A percentile compares a stretch with the other conserved stretches of the same genome.
Conservation (phyloP, 1,139 yeast species). For the Kurtzmaniella quercitrusa region DNA sequence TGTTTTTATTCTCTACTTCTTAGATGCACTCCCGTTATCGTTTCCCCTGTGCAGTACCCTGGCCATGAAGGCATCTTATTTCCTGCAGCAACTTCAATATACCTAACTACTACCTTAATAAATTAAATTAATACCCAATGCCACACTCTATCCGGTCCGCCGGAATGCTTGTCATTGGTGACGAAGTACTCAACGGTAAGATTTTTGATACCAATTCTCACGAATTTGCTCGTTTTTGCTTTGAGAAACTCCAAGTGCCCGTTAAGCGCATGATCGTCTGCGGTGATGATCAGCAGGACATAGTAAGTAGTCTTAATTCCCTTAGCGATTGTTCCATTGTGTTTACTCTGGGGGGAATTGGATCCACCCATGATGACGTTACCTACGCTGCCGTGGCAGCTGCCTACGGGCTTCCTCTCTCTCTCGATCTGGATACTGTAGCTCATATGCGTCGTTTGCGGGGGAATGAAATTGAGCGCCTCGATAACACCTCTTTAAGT, state of each 20-base stretch:
- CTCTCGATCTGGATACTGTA: conserved; percentile 54
- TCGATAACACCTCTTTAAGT: conserved; percentile 41
- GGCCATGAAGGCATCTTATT: no score
- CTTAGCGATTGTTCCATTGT: conserved; percentile 58
- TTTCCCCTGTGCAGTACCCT: no score
- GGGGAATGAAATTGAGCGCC: conserved; percentile 32
- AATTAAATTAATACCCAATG: no score
- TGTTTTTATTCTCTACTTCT: no score
- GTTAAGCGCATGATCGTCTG: conserved; percentile 65
- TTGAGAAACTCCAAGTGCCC: conserved; percentile 54
- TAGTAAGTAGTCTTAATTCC: conserved; percentile 46
- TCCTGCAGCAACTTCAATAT: no score
- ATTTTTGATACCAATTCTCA: conserved; percentile 75
- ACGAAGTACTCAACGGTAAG: conserved; percentile 85
- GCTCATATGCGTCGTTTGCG: conserved; percentile 53
- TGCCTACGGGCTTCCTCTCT: conserved; percentile 51
- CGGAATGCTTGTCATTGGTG: conserved; percentile 69
- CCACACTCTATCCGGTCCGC: conserved; percentile 20
- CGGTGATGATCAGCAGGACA: conserved; percentile 71
- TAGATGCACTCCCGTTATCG: no score
- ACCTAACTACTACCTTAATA: no score
- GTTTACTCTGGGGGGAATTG: conserved; percentile 81
- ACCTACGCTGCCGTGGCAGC: conserved; percentile 70
- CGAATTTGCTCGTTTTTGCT: conserved; percentile 68
- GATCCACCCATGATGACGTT: conserved; percentile 88